Conservation (phyloP, 768 basidiomycete species). For the Amyloporia xantha region DNA sequence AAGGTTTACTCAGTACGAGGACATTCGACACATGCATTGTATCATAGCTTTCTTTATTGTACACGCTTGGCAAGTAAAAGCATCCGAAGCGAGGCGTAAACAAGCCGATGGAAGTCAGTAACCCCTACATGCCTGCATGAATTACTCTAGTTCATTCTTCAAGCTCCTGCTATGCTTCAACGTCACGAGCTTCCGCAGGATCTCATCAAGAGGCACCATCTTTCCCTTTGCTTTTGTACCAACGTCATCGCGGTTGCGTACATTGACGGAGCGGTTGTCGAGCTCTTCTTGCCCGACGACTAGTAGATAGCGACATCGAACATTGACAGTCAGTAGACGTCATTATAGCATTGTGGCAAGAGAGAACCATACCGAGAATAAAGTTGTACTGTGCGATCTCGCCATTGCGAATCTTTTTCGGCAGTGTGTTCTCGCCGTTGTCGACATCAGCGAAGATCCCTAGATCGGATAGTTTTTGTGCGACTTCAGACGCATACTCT, state of each 20-base stretch:
- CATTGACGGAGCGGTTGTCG: conserved; percentile 82
- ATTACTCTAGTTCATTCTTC: conserved; percentile 40
- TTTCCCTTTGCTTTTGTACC: conserved; percentile 79
- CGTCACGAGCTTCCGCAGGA: conserved; percentile 60
- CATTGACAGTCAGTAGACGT: not conserved
- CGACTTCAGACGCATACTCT: conserved; percentile 84
- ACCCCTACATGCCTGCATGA: not conserved
- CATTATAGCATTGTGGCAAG: conserved; percentile 1
- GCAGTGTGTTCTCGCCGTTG: conserved; percentile 84
- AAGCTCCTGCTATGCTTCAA: conserved; percentile 58
- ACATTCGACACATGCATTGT: not conserved
- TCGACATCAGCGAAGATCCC: conserved; percentile 92
- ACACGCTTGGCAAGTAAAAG: too few species aligned
- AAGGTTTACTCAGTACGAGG: not conserved
- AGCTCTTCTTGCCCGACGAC: conserved; percentile 95
- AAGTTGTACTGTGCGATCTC: conserved; percentile 98
- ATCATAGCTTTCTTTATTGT: not conserved
- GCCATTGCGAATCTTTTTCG: conserved; percentile 96
- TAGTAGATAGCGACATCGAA: conserved; percentile 26
- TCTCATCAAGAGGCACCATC: conserved; percentile 64
- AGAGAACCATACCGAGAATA: conserved; percentile 62
- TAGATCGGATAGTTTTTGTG: conserved; percentile 52
- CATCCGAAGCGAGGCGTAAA: too few species aligned
- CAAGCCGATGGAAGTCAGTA: not conserved
- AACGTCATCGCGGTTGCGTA: conserved; percentile 91